Conservation (phyloP, 2,329 filamentous ascomycete genomes). For the Aspergillus clavatus region DNA sequence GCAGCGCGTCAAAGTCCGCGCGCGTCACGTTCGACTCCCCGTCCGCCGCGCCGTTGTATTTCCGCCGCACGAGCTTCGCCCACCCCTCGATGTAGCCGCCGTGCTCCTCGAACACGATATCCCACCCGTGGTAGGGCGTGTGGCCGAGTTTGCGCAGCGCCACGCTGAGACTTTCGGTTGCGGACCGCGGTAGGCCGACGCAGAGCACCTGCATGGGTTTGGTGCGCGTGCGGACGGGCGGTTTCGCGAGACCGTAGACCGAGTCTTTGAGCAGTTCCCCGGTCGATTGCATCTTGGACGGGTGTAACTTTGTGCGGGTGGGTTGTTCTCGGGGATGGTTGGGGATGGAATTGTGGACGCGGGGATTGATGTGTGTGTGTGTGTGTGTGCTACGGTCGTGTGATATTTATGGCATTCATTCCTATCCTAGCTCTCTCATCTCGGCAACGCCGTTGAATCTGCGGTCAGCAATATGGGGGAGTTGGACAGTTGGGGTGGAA, state of each 20-base stretch:
- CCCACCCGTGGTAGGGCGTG: constrained; percentile 20
- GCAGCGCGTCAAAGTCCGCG: constrained; percentile 25
- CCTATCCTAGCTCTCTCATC: no score
- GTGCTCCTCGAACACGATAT: constrained; percentile 10
- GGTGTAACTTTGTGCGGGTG: background rate
- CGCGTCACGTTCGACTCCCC: constrained; percentile 9
- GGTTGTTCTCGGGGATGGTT: background rate
- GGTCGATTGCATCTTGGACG: background rate
- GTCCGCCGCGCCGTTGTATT: constrained; percentile 10
- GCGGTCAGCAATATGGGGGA: no score
- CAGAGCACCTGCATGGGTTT: constrained; percentile 21
- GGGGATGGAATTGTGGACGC: no score
- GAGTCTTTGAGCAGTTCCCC: background rate
- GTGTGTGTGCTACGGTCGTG: no score
- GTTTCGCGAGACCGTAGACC: constrained; percentile 5
- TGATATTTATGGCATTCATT: no score
- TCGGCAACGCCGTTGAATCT: no score
- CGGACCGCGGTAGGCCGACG: constrained; percentile 21
- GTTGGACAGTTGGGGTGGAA: no score
- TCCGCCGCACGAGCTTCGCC: constrained; percentile 7
- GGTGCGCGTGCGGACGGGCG: constrained; percentile 5
- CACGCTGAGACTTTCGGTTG: constrained; percentile 20
- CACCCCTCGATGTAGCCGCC: constrained; percentile 2
- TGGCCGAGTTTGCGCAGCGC: constrained; percentile 22
- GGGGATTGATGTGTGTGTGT: no score